A percentile compares a stretch with the other conserved stretches of the same genome.
Conservation (phyloP, 2,329 filamentous ascomycete genomes). For the Diaporthe sp. region DNA sequence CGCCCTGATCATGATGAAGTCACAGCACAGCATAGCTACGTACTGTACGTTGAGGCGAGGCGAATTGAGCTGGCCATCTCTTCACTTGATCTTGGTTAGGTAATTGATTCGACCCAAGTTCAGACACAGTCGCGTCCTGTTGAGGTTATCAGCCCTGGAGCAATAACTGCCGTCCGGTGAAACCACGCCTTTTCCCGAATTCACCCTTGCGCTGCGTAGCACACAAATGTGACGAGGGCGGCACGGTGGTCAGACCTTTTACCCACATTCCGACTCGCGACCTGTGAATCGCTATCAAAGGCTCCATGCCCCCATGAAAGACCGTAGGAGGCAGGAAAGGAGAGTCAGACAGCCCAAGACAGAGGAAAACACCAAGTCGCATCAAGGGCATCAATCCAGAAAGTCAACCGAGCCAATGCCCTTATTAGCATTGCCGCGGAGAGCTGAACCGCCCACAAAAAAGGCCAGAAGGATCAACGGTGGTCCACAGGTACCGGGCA, state of each 20-base stretch:
- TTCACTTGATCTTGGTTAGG: not conserved
- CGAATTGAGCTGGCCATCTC: not conserved
- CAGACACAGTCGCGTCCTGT: not conserved
- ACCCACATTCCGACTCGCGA: conserved; percentile 19
- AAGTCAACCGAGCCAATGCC: conserved; percentile 17
- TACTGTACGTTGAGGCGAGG: not conserved
- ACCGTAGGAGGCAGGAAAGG: not conserved
- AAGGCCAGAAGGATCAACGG: conserved; percentile 16
- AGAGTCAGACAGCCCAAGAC: not conserved
- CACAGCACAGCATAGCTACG: conserved; percentile 1
- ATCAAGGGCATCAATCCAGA: not conserved
- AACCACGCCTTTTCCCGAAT: conserved; percentile 6
- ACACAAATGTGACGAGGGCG: conserved; percentile 20
- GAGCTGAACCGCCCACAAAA: conserved; percentile 16
- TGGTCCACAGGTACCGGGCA: conserved; percentile 7
- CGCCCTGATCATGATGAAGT: conserved; percentile 12
- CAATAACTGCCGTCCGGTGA: conserved; percentile 2
- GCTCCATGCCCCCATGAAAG: not conserved
- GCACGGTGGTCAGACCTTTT: conserved; percentile 4
- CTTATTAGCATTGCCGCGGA: conserved; percentile 8
- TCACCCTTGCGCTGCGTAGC: conserved; percentile 17
- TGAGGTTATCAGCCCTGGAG: not conserved
- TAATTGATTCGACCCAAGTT: not conserved
- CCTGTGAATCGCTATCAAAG: not conserved
- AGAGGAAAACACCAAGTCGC: not conserved